Percentiles rank a stretch among this genome's conserved stretches.
phyloP scores from a whole-genome alignment of 805 yeast genomes.

The Ogataea naganishii region DNA sequence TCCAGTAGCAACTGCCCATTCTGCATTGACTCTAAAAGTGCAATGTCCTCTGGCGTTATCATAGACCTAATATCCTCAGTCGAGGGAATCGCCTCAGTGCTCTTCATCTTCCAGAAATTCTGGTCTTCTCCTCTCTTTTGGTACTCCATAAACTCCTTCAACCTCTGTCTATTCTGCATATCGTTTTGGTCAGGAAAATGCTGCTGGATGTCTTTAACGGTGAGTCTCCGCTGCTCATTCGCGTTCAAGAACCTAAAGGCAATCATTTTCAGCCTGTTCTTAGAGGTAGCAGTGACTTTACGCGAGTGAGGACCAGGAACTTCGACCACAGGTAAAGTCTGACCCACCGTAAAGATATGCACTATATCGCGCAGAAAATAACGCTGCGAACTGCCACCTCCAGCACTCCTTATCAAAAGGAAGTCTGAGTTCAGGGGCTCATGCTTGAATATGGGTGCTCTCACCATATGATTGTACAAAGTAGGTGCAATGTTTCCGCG shows the following conservation, averaged over 20 bases:
- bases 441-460: conserved; percentile 92
- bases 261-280: conserved; percentile 87
- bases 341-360: conserved; percentile 81
- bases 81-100: conserved; percentile 56
- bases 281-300: conserved; percentile 87
- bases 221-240: conserved; percentile 61
- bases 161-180: conserved; percentile 91
- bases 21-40: conserved; percentile 85
- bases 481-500: conserved; percentile 93
- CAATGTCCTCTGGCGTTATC: conserved; percentile 87
- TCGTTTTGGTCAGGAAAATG: conserved; percentile 97
- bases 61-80: conserved; percentile 73
- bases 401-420: conserved; percentile 68
- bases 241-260: conserved; percentile 81
- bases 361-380: conserved; percentile 64
- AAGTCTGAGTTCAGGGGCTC: conserved; percentile 76
- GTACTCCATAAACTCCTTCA: conserved; percentile 96
- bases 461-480: conserved; percentile 76
- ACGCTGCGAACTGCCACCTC: conserved; percentile 59
- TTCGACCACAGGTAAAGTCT: conserved; percentile 85
- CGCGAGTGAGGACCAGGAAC: conserved; percentile 98
- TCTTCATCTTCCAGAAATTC: conserved; percentile 87
- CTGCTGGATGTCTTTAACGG: conserved; percentile 78
- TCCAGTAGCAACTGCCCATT: conserved; percentile 85
- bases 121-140: conserved; percentile 92